phyloP scores from a whole-genome alignment of 2,329 filamentous ascomycete species.

The Thyridium curvatum region DNA sequence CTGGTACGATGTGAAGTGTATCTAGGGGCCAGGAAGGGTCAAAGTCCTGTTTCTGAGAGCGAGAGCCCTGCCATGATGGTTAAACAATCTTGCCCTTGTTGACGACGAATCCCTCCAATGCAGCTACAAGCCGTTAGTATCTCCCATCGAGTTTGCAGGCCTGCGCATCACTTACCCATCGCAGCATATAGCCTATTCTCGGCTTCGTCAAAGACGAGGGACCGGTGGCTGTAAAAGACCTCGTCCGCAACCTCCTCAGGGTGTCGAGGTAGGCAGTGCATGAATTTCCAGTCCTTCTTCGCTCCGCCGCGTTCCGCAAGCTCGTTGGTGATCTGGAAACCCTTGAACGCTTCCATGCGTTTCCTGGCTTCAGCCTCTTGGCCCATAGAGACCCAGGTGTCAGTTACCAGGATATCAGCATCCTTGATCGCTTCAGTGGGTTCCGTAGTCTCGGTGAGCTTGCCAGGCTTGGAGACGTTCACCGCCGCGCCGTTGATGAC shows the following conservation, averaged over 20 bases:
- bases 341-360: constrained; percentile 73
- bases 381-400: constrained; percentile 98
- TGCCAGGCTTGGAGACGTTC: constrained; percentile 49
- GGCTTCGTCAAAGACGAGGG: constrained; percentile 86
- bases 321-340: constrained; percentile 87
- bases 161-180: constrained; percentile 49
- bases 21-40: too few relatives aligned
- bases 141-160: not conserved
- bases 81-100: constrained; percentile 74
- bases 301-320: constrained; percentile 80
- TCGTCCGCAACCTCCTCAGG: constrained; percentile 89
- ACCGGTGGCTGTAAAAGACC: constrained; percentile 83
- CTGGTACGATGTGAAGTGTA: too few relatives aligned
- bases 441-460: constrained; percentile 66
- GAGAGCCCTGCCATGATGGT: not conserved
- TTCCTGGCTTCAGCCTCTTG: constrained; percentile 81
- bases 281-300: constrained; percentile 89
- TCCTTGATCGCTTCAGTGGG: constrained; percentile 81
- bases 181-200: constrained; percentile 94
- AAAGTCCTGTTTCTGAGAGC: not conserved
- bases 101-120: constrained; percentile 84
- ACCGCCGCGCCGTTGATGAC: constrained; percentile 61
- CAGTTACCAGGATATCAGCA: constrained; percentile 87
- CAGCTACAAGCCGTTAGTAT: constrained; percentile 41
- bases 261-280: constrained; percentile 95